These are phyloP conservation scores for Fusarium phyllophilum DNA, from an alignment of 2,329 filamentous ascomycete genomes.

Conservation along the genomic window DNA sequence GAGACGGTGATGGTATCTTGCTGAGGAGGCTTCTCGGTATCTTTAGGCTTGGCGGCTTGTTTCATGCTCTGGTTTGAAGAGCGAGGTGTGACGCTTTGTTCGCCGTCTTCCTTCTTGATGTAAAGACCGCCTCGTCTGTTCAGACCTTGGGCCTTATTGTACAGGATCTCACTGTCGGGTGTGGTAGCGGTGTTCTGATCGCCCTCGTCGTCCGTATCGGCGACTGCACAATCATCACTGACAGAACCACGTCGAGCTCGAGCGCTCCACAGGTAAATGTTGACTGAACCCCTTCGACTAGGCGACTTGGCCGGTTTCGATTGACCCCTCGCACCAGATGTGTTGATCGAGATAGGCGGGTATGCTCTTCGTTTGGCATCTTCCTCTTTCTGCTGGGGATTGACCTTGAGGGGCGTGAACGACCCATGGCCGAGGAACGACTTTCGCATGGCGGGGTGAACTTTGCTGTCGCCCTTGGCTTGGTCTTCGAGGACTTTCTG, in stretches of 20 bases:
- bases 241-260: conserved; percentile 30
- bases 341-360: conserved; percentile 52
- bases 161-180: conserved; percentile 24
- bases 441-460: conserved; percentile 51
- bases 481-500: conserved; percentile 44
- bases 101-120: conserved; percentile 25
- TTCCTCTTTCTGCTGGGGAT: conserved; percentile 35
- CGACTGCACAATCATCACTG: conserved; percentile 38
- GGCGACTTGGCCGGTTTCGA: conserved; percentile 44
- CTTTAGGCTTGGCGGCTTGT: neutral
- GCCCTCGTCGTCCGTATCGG: conserved; percentile 33
- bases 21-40: neutral
- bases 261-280: conserved; percentile 46
- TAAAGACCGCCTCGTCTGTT: conserved; percentile 37
- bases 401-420: conserved; percentile 44
- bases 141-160: conserved; percentile 36
- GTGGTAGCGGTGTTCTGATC: conserved; percentile 10
- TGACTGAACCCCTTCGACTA: conserved; percentile 45
- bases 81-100: neutral
- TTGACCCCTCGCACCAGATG: conserved; percentile 41
- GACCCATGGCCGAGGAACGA: conserved; percentile 40
- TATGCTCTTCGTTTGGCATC: conserved; percentile 47
- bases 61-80: conserved; percentile 19
- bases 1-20: conserved; percentile 29
- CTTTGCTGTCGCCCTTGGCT: conserved; percentile 40